Evolutionary conservation across 1,284 basidiomycete species (phyloP).

Genomic region (Tetrapyrgos nigripes): DNA sequence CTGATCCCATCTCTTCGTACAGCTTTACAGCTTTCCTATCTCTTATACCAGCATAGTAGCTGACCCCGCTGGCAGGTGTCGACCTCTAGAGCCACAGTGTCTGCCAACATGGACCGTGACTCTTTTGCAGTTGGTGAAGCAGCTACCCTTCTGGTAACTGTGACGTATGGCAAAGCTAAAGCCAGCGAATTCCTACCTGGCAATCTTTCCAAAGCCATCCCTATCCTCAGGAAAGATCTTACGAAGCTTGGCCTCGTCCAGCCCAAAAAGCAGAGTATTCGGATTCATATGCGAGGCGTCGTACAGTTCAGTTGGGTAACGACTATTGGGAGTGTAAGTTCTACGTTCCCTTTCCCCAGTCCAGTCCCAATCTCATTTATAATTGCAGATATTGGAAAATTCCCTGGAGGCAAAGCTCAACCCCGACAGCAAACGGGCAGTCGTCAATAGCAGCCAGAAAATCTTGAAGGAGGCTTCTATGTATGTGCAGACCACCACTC

Average conservation of each 20-base stretch:
- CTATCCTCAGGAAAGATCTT: not conserved
- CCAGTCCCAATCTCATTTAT: not conserved
- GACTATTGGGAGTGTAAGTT: not conserved
- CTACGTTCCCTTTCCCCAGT: not conserved
- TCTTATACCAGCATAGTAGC: too few species aligned
- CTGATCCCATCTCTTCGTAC: too few species aligned
- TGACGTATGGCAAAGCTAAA: not conserved
- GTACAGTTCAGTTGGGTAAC: not conserved
- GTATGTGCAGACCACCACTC: not conserved
- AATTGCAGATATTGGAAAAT: not conserved
- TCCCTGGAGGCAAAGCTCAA: not conserved
- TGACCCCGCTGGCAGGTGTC: too few species aligned
- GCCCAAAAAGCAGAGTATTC: not conserved
- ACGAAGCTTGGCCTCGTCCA: not conserved
- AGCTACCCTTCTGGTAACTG: not conserved
- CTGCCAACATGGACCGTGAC: not conserved
- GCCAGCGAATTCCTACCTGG: not conserved
- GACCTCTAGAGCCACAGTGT: too few species aligned
- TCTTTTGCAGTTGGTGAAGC: not conserved
- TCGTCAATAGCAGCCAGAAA: not conserved
- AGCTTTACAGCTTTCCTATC: too few species aligned
- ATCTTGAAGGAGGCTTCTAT: not conserved
- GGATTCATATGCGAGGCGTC: not conserved
- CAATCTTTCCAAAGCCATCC: not conserved
- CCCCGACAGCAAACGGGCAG: not conserved